phyloP scores from a whole-genome alignment of 345 rosid genomes.

The Populus simonii region DNA sequence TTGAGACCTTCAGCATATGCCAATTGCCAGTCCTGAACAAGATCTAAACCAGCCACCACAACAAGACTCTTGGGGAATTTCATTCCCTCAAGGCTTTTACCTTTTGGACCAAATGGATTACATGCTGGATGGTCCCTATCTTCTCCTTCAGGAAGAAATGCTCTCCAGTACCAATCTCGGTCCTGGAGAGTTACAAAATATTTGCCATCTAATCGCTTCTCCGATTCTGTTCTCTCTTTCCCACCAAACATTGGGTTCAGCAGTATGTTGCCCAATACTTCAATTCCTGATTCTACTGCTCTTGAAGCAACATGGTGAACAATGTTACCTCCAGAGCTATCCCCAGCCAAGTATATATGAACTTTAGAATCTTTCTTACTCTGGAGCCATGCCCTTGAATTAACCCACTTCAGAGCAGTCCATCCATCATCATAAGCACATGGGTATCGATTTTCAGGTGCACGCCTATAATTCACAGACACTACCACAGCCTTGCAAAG shows the following conservation, averaged over 20 bases:
- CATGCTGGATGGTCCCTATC: slow-evolving; percentile 89
- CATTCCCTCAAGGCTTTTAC: slow-evolving; percentile 47
- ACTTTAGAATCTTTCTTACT: slow-evolving; percentile 67
- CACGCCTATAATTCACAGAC: slow-evolving; percentile 86
- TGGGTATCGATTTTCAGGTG: slow-evolving; percentile 79
- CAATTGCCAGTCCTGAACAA: slow-evolving; percentile 79
- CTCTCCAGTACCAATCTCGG: slow-evolving; percentile 94
- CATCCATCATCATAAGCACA: slow-evolving; percentile 93
- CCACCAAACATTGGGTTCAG: slow-evolving; percentile 95
- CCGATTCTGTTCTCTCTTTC: slow-evolving; percentile 73
- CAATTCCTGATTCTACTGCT: slow-evolving; percentile 60
- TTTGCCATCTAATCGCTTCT: slow-evolving; percentile 69
- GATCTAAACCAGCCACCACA: slow-evolving; percentile 88
- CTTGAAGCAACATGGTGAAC: slow-evolving; percentile 74
- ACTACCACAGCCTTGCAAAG: slow-evolving; percentile 69
- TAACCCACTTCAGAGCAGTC: slow-evolving; percentile 76
- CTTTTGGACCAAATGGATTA: slow-evolving; percentile 75
- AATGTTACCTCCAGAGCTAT: slow-evolving; percentile 93
- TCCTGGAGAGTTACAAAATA: slow-evolving; percentile 71
- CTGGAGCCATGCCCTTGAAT: slow-evolving; percentile 68
- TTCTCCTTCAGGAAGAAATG: slow-evolving; percentile 73
- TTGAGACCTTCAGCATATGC: slow-evolving; percentile 67
- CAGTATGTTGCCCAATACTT: slow-evolving; percentile 64
- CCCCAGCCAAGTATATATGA: slow-evolving; percentile 79
- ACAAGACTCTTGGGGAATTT: slow-evolving; percentile 76